Evolutionary conservation across 345 rosid genomes (phyloP).

Genomic region (Draba incana): DNA sequence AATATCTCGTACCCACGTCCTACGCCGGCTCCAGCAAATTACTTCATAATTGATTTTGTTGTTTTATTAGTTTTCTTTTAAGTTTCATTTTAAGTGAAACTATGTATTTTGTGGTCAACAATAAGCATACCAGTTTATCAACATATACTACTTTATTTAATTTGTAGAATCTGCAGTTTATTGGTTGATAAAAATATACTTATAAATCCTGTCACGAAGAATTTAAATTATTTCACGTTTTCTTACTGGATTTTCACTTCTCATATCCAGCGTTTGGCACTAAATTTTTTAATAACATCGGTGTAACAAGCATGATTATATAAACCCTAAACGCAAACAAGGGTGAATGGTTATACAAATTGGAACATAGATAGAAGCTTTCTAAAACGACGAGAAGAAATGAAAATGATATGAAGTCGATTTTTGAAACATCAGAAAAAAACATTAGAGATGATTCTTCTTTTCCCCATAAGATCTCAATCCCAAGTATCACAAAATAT

Average conservation of each 20-base stretch:
- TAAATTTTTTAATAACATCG: background rate
- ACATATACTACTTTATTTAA: no score
- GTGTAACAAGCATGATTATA: no score
- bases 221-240: background rate
- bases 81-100: no score
- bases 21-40: conserved; percentile 27
- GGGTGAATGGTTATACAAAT: background rate
- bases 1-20: conserved; percentile 38
- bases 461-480: conserved; percentile 4
- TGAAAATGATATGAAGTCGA: background rate
- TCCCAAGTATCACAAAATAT: conserved; percentile 18
- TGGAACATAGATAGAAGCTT: background rate
- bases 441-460: conserved; percentile 12
- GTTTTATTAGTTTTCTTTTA: no score
- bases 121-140: background rate
- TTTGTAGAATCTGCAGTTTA: no score
- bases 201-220: background rate
- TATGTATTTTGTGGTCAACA: no score
- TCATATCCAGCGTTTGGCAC: background rate
- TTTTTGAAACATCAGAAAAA: background rate
- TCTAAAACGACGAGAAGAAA: background rate
- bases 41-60: background rate
- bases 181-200: conserved; percentile 4
- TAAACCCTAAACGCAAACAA: no score
- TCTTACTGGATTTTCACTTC: background rate